Evolutionary conservation across 805 yeast species (phyloP), one percentile per base, ranked within the genome.

Genomic region (Yarrowia hollandica): DNA sequence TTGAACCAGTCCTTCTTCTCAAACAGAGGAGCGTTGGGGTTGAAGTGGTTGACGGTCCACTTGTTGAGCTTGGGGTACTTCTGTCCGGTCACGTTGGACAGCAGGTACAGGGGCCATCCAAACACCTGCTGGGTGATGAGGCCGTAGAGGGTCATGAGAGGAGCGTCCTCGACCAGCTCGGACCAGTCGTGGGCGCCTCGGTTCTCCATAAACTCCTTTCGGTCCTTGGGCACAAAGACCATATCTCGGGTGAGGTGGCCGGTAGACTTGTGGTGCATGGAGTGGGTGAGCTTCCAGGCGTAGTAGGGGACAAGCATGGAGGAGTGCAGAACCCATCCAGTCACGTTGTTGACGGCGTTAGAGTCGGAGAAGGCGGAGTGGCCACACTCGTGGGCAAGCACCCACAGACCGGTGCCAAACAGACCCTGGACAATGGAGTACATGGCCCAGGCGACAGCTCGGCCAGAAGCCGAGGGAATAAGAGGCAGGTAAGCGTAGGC

Each of bases 361-460:
- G 83, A 84, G 67, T 85, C 88, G 35, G 86, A 79, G 72, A 89
- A 89, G 19, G 96, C 96, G 66, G 83, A 86, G 72, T 88, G 96
- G 62, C 96, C 96, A 77, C 96, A 88, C 73, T 88, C 96, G 73
- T 88, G 96, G 57, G 95, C 94, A 74, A 88, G 69, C 52, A 88
- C 86, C 96, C 96, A 88, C 50, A 85, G 58, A 46, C 96, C 96
- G 26, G 90, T 84, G 61, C 84, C 84, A 62, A 86, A 81, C 59
- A 88, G 74, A 25, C 92, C 90, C 66, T 82, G 81, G 42, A 74
- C 68, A 58, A 78, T 68, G 16, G 82, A 71, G 68, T 86, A 84
- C 15, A 69, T 72, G 35, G 77, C 64, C 92, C 94, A 88, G 48
- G 81, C 79, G 7, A 74, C 69, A 60, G 79, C 78, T 63, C 94